These are phyloP conservation scores for Sesbania bispinosa DNA, from an alignment of 306 rosid genomes.

Conservation along the genomic window DNA sequence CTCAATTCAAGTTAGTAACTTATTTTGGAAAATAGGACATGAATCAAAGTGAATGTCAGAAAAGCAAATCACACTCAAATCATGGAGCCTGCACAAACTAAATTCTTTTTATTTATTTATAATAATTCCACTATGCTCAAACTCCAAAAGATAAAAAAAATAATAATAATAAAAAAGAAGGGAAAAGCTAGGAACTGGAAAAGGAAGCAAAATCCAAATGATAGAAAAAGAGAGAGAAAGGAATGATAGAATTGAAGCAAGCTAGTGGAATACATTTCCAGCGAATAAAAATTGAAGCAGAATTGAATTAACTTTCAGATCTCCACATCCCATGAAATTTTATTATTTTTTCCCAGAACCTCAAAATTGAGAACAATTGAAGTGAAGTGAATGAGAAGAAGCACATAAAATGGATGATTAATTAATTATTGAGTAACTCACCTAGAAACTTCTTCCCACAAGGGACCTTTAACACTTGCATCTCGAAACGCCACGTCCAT, in stretches of 20 bases:
- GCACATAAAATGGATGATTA: not conserved
- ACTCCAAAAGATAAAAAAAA: not conserved
- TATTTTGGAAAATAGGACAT: conserved; percentile 44
- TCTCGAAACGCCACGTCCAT: conserved; percentile 90
- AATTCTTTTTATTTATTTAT: not conserved
- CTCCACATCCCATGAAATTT: conserved; percentile 18
- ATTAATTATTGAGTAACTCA: not conserved
- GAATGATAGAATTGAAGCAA: conserved; percentile 12
- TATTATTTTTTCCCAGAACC: not conserved
- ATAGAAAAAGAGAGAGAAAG: not conserved
- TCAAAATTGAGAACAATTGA: conserved; percentile 11
- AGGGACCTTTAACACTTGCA: conserved; percentile 90
- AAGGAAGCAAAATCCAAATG: conserved; percentile 21
- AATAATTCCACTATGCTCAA: conserved; percentile 12
- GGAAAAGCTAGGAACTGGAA: not conserved
- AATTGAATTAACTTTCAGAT: conserved; percentile 28
- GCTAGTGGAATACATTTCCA: conserved; percentile 2
- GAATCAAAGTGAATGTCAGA: conserved; percentile 42
- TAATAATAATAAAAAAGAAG: not conserved
- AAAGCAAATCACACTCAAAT: conserved; percentile 42
- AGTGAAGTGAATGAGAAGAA: not conserved
- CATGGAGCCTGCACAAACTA: conserved; percentile 21
- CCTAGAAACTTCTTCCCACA: conserved; percentile 96
- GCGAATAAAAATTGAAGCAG: not conserved
- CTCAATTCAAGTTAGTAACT: conserved; percentile 38